Evolutionary conservation across 176 grass and related monocot species (phyloP), one percentile per base, ranked within the genome.

Genomic region (Chloris gayana): DNA sequence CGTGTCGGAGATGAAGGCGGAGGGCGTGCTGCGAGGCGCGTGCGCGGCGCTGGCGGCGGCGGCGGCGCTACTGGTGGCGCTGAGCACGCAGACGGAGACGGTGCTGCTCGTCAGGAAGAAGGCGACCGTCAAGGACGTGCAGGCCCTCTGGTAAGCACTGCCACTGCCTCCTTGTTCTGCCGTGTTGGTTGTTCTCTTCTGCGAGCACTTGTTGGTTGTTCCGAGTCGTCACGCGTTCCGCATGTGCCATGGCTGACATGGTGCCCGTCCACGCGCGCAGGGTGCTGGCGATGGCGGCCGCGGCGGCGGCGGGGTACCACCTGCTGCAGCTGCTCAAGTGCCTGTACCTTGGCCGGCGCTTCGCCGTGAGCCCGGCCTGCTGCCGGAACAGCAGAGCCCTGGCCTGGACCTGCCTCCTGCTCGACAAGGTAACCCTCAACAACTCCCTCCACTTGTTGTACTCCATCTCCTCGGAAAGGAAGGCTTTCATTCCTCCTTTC

Each of bases 261-360:
- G 27, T 14, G 29, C 61, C 29, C 33, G 61, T 31, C 4, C 3
- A 1, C 29, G 3, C 4, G 11, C 3, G 56, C 77, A 80, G 77
- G 92, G 67, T 87, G 59, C 47, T 89, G 73, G 80, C 81, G 44
- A 22, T 87, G 67, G 77, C 73, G 6, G 45, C 85, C 17, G 85
- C 76, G 14, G 85, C 49, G 37, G 84, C 90, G 14, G 88, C 90
- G 21, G 90, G 81, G 14, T 91, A 98, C 85, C 89, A 98, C 76
- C 83, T 98, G 25, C 83, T 98, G 64, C 95, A 98, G 57, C 82
- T 98, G 25, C 63, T 89, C 45, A 92, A 77, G 80, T 95, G 95
- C 83, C 19, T 89, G 69, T 84, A 81, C 83, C 30, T 85, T 22
- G 54, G 63, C 34, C 85, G 81, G 62, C 78, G 80, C 70, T 67